Evolutionary conservation across 305 asterid species (phyloP), one percentile per base, ranked within the genome.

Genomic region (Fraxinus nigra): DNA sequence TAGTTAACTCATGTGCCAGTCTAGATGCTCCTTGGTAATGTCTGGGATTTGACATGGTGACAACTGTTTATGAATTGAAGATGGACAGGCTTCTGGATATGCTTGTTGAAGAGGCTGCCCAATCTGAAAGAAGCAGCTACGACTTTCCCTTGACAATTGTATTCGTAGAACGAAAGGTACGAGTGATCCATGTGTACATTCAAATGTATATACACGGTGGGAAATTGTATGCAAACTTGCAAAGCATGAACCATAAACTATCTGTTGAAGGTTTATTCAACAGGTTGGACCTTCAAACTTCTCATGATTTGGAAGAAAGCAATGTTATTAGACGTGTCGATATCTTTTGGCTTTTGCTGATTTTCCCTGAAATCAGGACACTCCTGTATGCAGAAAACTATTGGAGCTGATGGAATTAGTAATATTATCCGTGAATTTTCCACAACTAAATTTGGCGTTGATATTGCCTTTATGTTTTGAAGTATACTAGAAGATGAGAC

Each of bases 91-190:
- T 94, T 78, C 87, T 94, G 77, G 89, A 85, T 86, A 83, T 93
- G 94, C 94, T 94, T 84, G 98, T 93, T 73, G 97, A 93, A 92
- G 95, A 89, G 77, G 92, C 97, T 85, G 89, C 92, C 83, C 92
- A 89, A 74, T 89, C 97, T 82, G 95, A 93, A 83, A 90, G 78
- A 77, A 85, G 87, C 80, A 91, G 93, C 88, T 95, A 87, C 35
- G 82, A 91, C 43, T 91, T 91, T 85, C 95, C 98, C 82, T 87
- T 94, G 93, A 92, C 98, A 84, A 93, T 94, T 82, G 97, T 94
- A 78, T 94, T 94, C 89, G 98, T 94, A 83, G 98, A 94, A 86
- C 89, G 98, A 69, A 94, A 94, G 97, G 98, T 94, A 89, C 84
- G 75, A 59, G 16, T 79, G 69, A 72, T 72, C 32, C 78, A 72